These are phyloP conservation scores for Didymella sp. DNA, from an alignment of 2,329 filamentous ascomycete genomes.

Conservation along the genomic window DNA sequence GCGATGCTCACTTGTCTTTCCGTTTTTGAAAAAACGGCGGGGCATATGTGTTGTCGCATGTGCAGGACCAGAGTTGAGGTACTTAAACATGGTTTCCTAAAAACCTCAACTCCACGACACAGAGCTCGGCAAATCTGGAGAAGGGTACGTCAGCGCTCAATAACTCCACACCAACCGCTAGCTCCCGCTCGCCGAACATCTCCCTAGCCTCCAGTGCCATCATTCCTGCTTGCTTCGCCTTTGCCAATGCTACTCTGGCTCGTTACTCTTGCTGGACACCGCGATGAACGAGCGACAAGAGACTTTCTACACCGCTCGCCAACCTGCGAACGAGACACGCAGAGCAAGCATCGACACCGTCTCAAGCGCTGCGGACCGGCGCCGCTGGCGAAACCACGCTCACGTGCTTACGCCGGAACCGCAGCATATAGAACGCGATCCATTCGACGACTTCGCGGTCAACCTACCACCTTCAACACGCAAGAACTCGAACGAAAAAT, in stretches of 20 bases:
- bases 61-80: neutral
- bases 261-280: neutral
- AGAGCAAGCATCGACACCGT: conserved; percentile 21
- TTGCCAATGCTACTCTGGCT: neutral
- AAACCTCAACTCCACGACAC: neutral
- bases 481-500: neutral
- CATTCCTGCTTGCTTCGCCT: neutral
- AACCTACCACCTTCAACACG: neutral
- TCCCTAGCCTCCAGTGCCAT: neutral
- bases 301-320: conserved; percentile 12
- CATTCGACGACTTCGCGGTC: conserved; percentile 27
- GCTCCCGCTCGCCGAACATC: conserved; percentile 2
- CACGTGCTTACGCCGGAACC: conserved; percentile 27
- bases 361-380: conserved; percentile 29
- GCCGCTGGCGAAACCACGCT: conserved; percentile 37
- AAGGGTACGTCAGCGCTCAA: neutral
- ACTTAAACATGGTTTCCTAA: neutral
- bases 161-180: conserved; percentile 1
- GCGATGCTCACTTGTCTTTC: conserved; percentile 15
- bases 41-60: conserved; percentile 12
- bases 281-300: conserved; percentile 17
- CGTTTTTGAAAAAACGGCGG: conserved; percentile 6
- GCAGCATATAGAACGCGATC: conserved; percentile 22
- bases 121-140: neutral
- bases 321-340: neutral